Conservation (phyloP, 2,329 filamentous ascomycete species). For the Penicillium sp. region DNA sequence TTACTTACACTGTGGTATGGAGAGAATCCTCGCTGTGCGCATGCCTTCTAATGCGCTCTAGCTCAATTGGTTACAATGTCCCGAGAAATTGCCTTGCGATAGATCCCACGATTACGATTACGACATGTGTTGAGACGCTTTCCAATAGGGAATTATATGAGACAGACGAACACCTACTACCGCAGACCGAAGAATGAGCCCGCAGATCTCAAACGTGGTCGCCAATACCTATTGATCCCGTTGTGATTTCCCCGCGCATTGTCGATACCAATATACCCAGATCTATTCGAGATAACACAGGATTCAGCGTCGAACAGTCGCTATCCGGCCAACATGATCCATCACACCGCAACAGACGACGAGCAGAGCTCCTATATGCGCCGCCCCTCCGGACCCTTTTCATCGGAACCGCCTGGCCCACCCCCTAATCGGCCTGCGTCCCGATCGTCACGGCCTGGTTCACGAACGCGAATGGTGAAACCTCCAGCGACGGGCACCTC, state of each 20-base stretch:
- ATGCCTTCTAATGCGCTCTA: slow-evolving; percentile 2
- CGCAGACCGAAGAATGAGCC: slow-evolving; percentile 16
- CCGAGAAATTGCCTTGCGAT: slow-evolving; percentile 12
- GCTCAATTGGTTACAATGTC: slow-evolving; percentile 15
- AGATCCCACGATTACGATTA: slow-evolving; percentile 6
- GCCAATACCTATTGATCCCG: slow-evolving; percentile 6
- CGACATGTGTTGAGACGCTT: slow-evolving; percentile 15
- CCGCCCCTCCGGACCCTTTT: slow-evolving; percentile 19
- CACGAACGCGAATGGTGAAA: slow-evolving; percentile 21
- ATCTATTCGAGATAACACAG: too few relatives aligned
- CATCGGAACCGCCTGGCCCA: slow-evolving; percentile 11
- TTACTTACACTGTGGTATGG: background rate
- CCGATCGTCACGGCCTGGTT: slow-evolving; percentile 21
- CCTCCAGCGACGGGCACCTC: slow-evolving; percentile 16
- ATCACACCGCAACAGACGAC: slow-evolving; percentile 26
- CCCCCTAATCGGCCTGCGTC: slow-evolving; percentile 21
- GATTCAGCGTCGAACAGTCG: background rate
- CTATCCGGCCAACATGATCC: slow-evolving; percentile 23
- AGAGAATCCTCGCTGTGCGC: background rate
- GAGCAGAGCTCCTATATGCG: slow-evolving; percentile 23
- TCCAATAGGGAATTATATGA: background rate
- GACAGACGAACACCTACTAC: background rate
- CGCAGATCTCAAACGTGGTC: slow-evolving; percentile 7
- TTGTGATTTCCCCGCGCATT: slow-evolving; percentile 6
- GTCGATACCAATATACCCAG: background rate